These are phyloP conservation scores for Aspergillus eucalypticola DNA, from an alignment of 2,329 filamentous ascomycete species.

Conservation along the genomic window DNA sequence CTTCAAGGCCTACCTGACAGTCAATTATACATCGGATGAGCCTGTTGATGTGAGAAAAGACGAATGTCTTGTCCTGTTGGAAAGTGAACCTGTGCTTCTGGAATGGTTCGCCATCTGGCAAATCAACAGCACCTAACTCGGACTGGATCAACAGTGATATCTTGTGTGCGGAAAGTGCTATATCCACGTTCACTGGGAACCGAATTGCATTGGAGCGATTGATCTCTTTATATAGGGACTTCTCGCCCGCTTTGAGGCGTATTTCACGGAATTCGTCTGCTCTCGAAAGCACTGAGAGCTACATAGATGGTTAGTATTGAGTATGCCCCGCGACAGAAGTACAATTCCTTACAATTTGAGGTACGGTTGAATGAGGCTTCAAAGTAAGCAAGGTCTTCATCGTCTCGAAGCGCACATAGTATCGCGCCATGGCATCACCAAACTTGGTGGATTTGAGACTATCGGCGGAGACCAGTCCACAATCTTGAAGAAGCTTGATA, in stretches of 20 bases:
- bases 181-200: constrained; percentile 68
- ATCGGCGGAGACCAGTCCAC: constrained; percentile 56
- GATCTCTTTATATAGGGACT: constrained; percentile 67
- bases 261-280: constrained; percentile 73
- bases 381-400: constrained; percentile 71
- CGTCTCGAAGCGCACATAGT: constrained; percentile 76
- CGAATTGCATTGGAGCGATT: constrained; percentile 70
- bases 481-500: constrained; percentile 64
- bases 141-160: constrained; percentile 76
- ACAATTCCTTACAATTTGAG: constrained; percentile 61
- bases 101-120: constrained; percentile 60
- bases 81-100: constrained; percentile 59
- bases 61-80: constrained; percentile 59
- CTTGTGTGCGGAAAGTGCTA: constrained; percentile 70
- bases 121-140: constrained; percentile 67
- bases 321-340: background rate
- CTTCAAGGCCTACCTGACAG: constrained; percentile 63
- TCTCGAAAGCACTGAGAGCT: constrained; percentile 68
- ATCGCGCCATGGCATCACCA: constrained; percentile 78
- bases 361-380: constrained; percentile 60
- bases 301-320: constrained; percentile 14
- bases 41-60: constrained; percentile 70
- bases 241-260: constrained; percentile 69
- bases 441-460: constrained; percentile 67
- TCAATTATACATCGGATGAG: constrained; percentile 75